Conservation (phyloP, 2,329 filamentous ascomycete species). For the Trichophaea hybrida region DNA sequence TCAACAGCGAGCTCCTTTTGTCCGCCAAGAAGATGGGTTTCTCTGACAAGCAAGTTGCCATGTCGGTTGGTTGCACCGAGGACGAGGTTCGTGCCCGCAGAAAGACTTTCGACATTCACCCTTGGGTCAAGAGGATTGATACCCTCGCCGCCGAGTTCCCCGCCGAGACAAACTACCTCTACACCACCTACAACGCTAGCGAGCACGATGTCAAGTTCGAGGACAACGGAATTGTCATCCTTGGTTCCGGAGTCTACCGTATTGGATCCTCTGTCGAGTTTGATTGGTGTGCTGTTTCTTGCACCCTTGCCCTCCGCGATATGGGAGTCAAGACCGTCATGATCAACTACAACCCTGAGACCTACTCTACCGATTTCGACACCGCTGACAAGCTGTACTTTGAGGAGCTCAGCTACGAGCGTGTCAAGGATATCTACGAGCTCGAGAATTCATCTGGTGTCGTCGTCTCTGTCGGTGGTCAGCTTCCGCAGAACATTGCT, state of each 20-base stretch:
- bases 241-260: slow-evolving; percentile 91
- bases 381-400: slow-evolving; percentile 87
- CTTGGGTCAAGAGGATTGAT: slow-evolving; percentile 97
- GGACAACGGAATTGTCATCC: slow-evolving; percentile 75
- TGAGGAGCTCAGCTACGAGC: slow-evolving; percentile 89
- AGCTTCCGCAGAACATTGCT: slow-evolving; percentile 94
- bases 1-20: slow-evolving; percentile 77
- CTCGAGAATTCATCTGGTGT: slow-evolving; percentile 73
- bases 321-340: slow-evolving; percentile 96
- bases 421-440: slow-evolving; percentile 98
- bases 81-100: slow-evolving; percentile 76
- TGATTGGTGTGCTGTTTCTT: slow-evolving; percentile 93
- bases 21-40: slow-evolving; percentile 97
- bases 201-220: slow-evolving; percentile 89
- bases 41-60: slow-evolving; percentile 88
- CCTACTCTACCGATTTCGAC: slow-evolving; percentile 71
- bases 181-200: slow-evolving; percentile 94
- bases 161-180: slow-evolving; percentile 85
- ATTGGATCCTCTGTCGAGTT: slow-evolving; percentile 98
- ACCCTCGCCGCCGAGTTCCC: slow-evolving; percentile 95
- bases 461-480: slow-evolving; percentile 88
- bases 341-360: slow-evolving; percentile 88
- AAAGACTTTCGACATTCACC: slow-evolving; percentile 73
- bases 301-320: slow-evolving; percentile 63
- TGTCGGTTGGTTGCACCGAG: slow-evolving; percentile 71